Percentiles rank a stretch among this genome's conserved stretches.
Conservation (phyloP, 148 eudicot species). For the Rhododendron vialii region DNA sequence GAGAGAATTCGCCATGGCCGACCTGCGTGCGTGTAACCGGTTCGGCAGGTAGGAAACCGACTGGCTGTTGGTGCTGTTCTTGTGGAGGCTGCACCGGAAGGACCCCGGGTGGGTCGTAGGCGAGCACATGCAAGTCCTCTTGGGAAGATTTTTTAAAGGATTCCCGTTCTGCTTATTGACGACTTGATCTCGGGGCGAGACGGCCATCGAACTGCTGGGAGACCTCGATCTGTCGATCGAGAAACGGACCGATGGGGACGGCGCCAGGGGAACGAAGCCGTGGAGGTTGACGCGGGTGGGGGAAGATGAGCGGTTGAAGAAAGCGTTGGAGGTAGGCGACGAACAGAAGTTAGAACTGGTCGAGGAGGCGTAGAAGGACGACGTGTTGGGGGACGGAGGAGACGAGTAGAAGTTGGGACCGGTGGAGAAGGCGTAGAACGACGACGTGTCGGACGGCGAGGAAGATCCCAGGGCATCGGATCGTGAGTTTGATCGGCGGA, state of each 20-base stretch:
- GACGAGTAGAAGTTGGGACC: conserved; percentile 25
- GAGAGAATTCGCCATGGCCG: conserved; percentile 58
- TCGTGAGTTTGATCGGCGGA: conserved; percentile 24
- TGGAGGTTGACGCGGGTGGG: conserved; percentile 43
- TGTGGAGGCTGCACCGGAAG: conserved; percentile 42
- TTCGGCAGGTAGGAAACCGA: conserved; percentile 27
- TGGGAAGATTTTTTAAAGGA: conserved; percentile 15
- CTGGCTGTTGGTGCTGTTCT: conserved; percentile 13
- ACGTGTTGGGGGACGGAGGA: neutral
- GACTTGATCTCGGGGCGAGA: conserved; percentile 26
- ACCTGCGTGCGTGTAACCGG: conserved; percentile 43
- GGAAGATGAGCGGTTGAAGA: conserved; percentile 28
- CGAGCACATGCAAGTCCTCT: conserved; percentile 41
- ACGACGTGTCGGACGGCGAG: conserved; percentile 2
- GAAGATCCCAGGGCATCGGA: conserved; percentile 21
- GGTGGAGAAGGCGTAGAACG: conserved; percentile 25
- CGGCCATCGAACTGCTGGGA: conserved; percentile 32
- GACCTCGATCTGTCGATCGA: conserved; percentile 34
- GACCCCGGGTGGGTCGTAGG: conserved; percentile 44
- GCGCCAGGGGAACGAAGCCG: conserved; percentile 25
- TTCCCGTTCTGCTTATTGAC: conserved; percentile 18
- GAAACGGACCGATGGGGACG: conserved; percentile 34
- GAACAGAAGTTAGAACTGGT: conserved; percentile 29
- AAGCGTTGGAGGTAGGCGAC: conserved; percentile 14
- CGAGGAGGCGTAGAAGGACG: conserved; percentile 29